Evolutionary conservation across 2,329 filamentous ascomycete species (phyloP), one percentile per base, ranked within the genome.

Genomic region (Aspergillus fumigatus): DNA sequence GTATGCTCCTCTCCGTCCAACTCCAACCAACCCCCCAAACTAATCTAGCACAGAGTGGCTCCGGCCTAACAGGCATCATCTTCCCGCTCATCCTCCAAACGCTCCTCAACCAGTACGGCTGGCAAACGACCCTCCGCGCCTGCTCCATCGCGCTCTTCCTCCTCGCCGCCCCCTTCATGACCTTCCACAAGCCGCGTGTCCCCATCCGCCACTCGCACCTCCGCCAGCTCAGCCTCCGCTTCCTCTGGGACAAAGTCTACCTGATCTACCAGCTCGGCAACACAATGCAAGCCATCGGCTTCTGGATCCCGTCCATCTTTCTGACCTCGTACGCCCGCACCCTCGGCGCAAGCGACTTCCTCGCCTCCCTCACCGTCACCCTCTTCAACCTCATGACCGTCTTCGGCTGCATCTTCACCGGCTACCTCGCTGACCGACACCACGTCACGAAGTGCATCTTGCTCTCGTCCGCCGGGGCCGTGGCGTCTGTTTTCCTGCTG

Each of bases 401-500:
- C 7, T 60, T 75, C 47, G 70, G 68, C 2, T 59, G 75, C 52
- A 47, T 75, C 75, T 2, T 81, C 76, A 57, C 62, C 26, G 64
- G 64, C 3, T 65, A 63, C 23, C 53, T 66, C 3, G 62, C 58
- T 1, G 64, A 66, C 48, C 52, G 63, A 3, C 41, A 45, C 3
- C 41, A 45, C 9, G 65, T 72, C 9, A 64, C 65, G 8, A 67
- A 70, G 19, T 58, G 72, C 29, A 63, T 71, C 48, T 56, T 72
- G 3, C 38, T 88, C 8, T 86, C 84, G 1, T 82, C 83, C 0
- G 62, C 80, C 0, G 82, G 83, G 9, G 82, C 85, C 0, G 77
- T 82, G 0, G 53, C 84, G 4, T 81, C 82, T 0, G 82, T 80
- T 0, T 80, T 88, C 23, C 67, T 87, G 10, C 71, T 88, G 23